phyloP scores from a whole-genome alignment of 345 rosid genomes.

The Camelina hispida region DNA sequence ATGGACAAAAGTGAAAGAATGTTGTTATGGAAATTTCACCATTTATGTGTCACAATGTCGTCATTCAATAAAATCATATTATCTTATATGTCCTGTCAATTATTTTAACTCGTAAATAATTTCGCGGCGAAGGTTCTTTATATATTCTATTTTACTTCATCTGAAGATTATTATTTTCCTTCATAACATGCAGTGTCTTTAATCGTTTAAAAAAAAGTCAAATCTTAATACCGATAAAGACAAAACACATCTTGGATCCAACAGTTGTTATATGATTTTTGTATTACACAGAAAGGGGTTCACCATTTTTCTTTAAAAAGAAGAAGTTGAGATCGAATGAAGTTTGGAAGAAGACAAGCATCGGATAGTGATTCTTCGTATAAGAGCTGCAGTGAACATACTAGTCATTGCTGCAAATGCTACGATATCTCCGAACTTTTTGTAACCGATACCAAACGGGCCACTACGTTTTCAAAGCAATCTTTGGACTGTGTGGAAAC shows the following conservation, averaged over 20 bases:
- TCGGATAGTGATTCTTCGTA: constrained; percentile 9
- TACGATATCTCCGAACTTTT: constrained; percentile 30
- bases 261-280: neutral
- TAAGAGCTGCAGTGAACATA: constrained; percentile 15
- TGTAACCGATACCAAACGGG: neutral
- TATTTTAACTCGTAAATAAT: constrained; percentile 8
- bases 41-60: constrained; percentile 34
- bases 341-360: constrained; percentile 12
- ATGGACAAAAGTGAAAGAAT: neutral
- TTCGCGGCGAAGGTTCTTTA: neutral
- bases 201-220: neutral
- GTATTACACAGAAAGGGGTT: neutral
- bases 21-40: constrained; percentile 26
- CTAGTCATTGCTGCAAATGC: constrained; percentile 29
- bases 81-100: constrained; percentile 7
- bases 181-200: neutral
- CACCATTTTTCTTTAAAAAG: neutral
- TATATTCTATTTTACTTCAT: neutral
- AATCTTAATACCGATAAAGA: neutral
- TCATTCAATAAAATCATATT: constrained; percentile 5
- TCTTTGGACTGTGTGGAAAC: constrained; percentile 17
- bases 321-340: neutral
- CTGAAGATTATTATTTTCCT: neutral
- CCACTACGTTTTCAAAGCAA: constrained; percentile 20
- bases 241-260: constrained; percentile 19